Base-by-base conservation (phyloP, 177 flowering plant genomes). In the Tripterygium wilfordii region DNA sequence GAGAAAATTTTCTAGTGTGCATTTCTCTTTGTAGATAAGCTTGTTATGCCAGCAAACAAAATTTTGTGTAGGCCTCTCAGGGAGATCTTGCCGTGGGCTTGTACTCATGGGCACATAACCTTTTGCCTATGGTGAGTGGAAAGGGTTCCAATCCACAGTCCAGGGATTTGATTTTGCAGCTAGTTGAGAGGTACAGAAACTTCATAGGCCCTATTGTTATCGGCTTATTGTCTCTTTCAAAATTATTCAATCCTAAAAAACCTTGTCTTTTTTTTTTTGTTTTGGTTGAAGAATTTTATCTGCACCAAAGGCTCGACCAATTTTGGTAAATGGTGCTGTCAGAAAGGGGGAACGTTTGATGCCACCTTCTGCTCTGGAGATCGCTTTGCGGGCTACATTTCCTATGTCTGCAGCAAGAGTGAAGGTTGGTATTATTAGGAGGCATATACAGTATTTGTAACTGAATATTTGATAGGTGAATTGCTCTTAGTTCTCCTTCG, bases 281-380 rank as follows among this genome's bases (percentile, higher is more conserved):
- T 36, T 28, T 60, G 40, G 28, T 56, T 57, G 38, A 64, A 92
- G 98, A 68, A 79, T 92, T 49, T 42, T 89, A 54, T 66, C 96
- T 45, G 53, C 65, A 16, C 91, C 98, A 42, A 92, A 84, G 63
- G 91, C 96, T 48, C 77, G 79, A n/a, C 35, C 80, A 31, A 75
- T 86, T 48, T 63, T 92, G 25, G 56, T 84, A 31, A 89, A 79
- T 66, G 76, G 85, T 47, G 91, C 91, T 64, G 96, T 84, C 42
- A 77, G 88, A 42, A 92, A 82, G 63, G 96, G 96, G 33, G 98
- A 88, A 66, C 87, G 98, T 10, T 51, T 86, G 72, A 63, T 92
- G 24, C 96, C 96, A 37, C 98, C 98, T 53, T 58, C 77, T 52
- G 71, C 86, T 10, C 66, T 86, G 48, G 96, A 84, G 56, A 57